A percentile compares a stretch with the other conserved stretches of the same genome.
Conservation (phyloP, 2,329 filamentous ascomycete genomes). For the Clathrospora elynae region DNA sequence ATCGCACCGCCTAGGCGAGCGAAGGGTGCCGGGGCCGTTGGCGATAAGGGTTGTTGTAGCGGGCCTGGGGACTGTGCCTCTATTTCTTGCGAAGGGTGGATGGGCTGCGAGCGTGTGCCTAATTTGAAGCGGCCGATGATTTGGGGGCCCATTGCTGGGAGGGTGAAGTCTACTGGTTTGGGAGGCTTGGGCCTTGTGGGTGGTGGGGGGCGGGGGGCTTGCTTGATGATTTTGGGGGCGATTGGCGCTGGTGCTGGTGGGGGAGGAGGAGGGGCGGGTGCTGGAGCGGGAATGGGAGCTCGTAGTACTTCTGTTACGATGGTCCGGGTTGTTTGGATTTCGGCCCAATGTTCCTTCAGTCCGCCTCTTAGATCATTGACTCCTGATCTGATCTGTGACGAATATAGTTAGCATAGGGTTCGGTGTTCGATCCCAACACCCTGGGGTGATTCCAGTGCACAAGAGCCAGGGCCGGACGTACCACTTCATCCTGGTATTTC, state of each 20-base stretch:
- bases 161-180: conserved; percentile 22
- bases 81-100: conserved; percentile 31
- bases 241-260: conserved; percentile 6
- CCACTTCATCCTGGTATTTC: conserved; percentile 9
- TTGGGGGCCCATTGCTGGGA: conserved; percentile 23
- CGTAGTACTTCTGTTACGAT: neutral
- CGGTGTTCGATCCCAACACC: too few species aligned
- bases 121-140: conserved; percentile 28
- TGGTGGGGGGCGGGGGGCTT: conserved; percentile 15
- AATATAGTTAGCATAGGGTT: conserved; percentile 4
- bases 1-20: conserved; percentile 23
- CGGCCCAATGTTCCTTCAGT: conserved; percentile 3
- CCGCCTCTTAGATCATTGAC: conserved; percentile 1
- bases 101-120: conserved; percentile 27
- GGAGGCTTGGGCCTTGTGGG: conserved; percentile 5
- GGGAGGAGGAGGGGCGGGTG: conserved; percentile 5
- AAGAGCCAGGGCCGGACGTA: conserved; percentile 2
- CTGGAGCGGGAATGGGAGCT: neutral
- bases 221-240: conserved; percentile 4
- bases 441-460: too few species aligned
- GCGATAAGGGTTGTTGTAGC: conserved; percentile 11
- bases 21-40: conserved; percentile 17
- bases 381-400: conserved; percentile 9
- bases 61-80: conserved; percentile 10
- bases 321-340: conserved; percentile 3